These are phyloP conservation scores for Trichoderma sp. DNA, from an alignment of 2,329 filamentous ascomycete species.

Conservation along the genomic window DNA sequence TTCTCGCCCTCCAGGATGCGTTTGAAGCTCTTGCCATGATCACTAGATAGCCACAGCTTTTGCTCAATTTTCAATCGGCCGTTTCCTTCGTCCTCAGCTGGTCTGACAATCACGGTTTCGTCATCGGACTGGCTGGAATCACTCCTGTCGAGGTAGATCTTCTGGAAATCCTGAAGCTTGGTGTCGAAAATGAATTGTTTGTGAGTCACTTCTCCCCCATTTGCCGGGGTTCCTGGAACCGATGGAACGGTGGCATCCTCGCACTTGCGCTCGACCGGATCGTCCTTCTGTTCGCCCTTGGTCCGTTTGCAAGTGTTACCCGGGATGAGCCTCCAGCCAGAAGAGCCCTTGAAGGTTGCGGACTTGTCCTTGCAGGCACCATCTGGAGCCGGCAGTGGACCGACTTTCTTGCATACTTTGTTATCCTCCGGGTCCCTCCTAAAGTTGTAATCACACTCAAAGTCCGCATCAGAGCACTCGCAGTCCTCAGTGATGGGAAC, in stretches of 20 bases:
- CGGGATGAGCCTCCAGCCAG: constrained; percentile 89
- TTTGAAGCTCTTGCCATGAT: constrained; percentile 88
- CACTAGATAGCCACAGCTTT: constrained; percentile 69
- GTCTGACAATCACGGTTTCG: constrained; percentile 66
- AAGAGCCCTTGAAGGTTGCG: constrained; percentile 76
- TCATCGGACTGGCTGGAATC: constrained; percentile 62
- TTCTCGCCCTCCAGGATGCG: constrained; percentile 65
- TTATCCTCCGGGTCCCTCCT: constrained; percentile 61
- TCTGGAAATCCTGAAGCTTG: constrained; percentile 50
- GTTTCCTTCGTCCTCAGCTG: constrained; percentile 37
- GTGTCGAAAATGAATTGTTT: constrained; percentile 63
- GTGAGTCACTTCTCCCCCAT: constrained; percentile 66
- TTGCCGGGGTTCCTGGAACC: constrained; percentile 48
- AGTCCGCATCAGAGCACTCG: constrained; percentile 79
- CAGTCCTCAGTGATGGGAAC: constrained; percentile 69
- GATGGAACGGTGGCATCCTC: constrained; percentile 49
- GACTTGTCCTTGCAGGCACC: constrained; percentile 66
- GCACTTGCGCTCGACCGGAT: constrained; percentile 73
- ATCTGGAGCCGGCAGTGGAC: constrained; percentile 63
- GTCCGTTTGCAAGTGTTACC: constrained; percentile 69
- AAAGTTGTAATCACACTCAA: constrained; percentile 97
- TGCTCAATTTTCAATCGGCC: constrained; percentile 42
- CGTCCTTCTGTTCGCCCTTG: constrained; percentile 63
- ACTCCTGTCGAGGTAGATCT: constrained; percentile 76
- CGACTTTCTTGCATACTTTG: constrained; percentile 65